Evolutionary conservation across 2,329 filamentous ascomycete species (phyloP).

Genomic region (Coniochaeta hoffmannii): DNA sequence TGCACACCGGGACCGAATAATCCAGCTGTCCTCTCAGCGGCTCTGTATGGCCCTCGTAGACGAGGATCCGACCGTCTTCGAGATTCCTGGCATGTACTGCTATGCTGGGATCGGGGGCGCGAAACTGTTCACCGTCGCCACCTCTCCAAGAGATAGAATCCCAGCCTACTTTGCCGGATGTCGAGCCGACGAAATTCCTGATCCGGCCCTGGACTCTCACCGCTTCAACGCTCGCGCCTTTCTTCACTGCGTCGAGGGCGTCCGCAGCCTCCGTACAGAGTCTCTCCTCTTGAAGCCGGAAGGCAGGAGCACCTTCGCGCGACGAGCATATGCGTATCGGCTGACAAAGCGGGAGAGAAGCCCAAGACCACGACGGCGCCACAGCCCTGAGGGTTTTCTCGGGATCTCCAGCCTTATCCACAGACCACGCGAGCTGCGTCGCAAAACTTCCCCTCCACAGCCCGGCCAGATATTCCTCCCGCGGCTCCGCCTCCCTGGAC

Average conservation of each 20-base stretch:
- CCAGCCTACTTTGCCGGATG: constrained; percentile 10
- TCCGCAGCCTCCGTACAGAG: neutral
- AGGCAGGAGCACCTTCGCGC: constrained; percentile 9
- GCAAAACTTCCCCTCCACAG: constrained; percentile 17
- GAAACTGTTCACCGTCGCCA: constrained; percentile 7
- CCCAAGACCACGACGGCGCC: constrained; percentile 19
- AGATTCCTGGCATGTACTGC: constrained; percentile 12
- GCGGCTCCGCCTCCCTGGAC: constrained; percentile 4
- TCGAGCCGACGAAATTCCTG: neutral
- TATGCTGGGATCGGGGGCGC: constrained; percentile 12
- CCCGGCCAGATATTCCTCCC: constrained; percentile 16
- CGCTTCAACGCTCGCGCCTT: neutral
- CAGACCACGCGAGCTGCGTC: constrained; percentile 16
- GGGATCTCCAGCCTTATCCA: constrained; percentile 10
- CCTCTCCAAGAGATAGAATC: constrained; percentile 11
- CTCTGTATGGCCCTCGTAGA: constrained; percentile 16
- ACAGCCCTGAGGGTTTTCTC: constrained; percentile 11
- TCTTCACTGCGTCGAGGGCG: neutral
- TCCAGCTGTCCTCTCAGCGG: constrained; percentile 17
- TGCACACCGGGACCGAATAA: constrained; percentile 7
- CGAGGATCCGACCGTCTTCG: constrained; percentile 11
- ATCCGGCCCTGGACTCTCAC: neutral
- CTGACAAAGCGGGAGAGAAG: constrained; percentile 13
- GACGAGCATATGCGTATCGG: constrained; percentile 8
- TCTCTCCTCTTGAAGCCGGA: constrained; percentile 8